phyloP scores from a whole-genome alignment of 2,329 filamentous ascomycete species.

The Trichoderma sp. region DNA sequence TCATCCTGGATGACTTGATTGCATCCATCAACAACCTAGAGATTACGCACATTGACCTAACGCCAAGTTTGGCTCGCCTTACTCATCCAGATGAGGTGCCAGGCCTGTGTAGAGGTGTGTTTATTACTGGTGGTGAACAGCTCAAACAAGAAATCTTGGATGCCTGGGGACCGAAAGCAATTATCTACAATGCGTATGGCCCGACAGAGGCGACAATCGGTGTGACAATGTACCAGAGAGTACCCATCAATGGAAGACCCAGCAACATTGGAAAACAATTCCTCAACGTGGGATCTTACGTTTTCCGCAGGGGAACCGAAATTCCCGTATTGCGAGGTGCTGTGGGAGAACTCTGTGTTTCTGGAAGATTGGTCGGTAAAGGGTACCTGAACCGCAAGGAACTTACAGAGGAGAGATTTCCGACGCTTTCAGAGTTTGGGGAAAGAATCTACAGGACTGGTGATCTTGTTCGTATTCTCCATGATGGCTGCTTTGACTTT shows the following conservation, averaged over 20 bases:
- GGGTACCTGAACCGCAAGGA: slow-evolving; percentile 80
- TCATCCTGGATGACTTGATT: slow-evolving; percentile 80
- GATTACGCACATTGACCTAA: slow-evolving; percentile 90
- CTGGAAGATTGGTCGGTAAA: slow-evolving; percentile 81
- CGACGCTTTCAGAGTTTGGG: slow-evolving; percentile 52
- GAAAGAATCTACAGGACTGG: slow-evolving; percentile 81
- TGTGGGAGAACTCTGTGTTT: slow-evolving; percentile 85
- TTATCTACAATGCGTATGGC: slow-evolving; percentile 90
- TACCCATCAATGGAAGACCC: slow-evolving; percentile 72
- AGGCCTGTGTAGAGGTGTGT: slow-evolving; percentile 74
- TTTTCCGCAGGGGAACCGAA: slow-evolving; percentile 68
- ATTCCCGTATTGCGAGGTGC: slow-evolving; percentile 72
- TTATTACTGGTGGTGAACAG: slow-evolving; percentile 89
- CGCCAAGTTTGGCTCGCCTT: slow-evolving; percentile 78
- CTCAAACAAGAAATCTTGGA: slow-evolving; percentile 87
- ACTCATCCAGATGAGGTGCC: slow-evolving; percentile 79
- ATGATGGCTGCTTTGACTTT: slow-evolving; percentile 83
- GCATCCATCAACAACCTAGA: slow-evolving; percentile 66
- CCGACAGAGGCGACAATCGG: slow-evolving; percentile 93
- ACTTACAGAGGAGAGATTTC: slow-evolving; percentile 76
- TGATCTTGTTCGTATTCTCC: slow-evolving; percentile 77
- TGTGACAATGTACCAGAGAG: slow-evolving; percentile 82
- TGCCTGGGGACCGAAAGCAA: slow-evolving; percentile 72
- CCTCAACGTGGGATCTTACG: slow-evolving; percentile 80
- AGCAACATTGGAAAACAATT: slow-evolving; percentile 88